These are phyloP conservation scores for Raphidocelis subcapitata DNA, from an alignment of 139 green algal species.

Conservation along the genomic window DNA sequence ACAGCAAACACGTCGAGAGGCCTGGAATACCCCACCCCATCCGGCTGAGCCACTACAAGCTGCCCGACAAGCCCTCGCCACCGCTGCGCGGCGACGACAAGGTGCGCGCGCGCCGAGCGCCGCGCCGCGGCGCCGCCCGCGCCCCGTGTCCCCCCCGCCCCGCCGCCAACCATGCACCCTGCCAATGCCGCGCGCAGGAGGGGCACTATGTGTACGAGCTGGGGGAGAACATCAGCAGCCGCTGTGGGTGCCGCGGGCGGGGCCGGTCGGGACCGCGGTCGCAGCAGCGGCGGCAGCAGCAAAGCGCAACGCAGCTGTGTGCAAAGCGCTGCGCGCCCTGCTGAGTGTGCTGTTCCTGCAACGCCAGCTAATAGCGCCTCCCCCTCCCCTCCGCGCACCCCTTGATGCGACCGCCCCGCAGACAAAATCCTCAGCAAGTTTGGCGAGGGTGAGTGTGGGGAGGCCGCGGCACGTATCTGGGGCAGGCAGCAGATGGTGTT, in stretches of 20 bases:
- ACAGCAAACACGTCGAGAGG: conserved; percentile 21
- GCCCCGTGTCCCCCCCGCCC: neutral
- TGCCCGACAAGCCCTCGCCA: conserved; percentile 53
- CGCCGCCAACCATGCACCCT: neutral
- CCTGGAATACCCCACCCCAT: conserved; percentile 56
- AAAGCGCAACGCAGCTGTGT: neutral
- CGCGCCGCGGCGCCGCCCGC: neutral
- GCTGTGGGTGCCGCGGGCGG: conserved; percentile 63
- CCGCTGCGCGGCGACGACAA: conserved; percentile 59
- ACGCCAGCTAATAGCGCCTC: too few species aligned
- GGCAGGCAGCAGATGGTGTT: too few species aligned
- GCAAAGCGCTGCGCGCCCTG: too few species aligned
- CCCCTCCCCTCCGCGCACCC: too few species aligned
- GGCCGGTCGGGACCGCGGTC: too few species aligned
- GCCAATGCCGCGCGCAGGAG: conserved; percentile 50
- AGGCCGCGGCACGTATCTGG: too few species aligned
- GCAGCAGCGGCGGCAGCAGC: too few species aligned
- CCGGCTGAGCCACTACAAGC: conserved; percentile 37
- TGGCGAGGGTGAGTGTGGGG: conserved; percentile 74
- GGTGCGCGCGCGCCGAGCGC: conserved; percentile 26
- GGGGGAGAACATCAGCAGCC: conserved; percentile 81
- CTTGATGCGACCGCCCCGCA: too few species aligned
- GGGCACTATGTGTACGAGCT: conserved; percentile 82
- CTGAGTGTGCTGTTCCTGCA: conserved; percentile 5
- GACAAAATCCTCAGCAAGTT: conserved; percentile 95